Evolutionary conservation across 2,329 filamentous ascomycete genomes (phyloP), one percentile per base, ranked within the genome.

Genomic region (Xylaria hypoxylon): DNA sequence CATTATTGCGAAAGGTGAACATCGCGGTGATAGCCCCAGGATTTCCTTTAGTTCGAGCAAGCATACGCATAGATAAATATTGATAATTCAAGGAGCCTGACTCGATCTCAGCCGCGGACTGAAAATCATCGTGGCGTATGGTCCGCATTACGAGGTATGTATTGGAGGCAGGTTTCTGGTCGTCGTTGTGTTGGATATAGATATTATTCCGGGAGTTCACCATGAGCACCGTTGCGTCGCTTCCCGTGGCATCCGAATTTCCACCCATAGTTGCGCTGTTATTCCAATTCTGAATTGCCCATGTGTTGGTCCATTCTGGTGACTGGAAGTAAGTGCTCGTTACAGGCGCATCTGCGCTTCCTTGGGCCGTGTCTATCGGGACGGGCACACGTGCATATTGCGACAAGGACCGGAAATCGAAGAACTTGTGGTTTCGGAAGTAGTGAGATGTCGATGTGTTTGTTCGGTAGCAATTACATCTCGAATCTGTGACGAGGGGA

Each of bases 121-220:
- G 84, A 69, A 85, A 85, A 11, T 69, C 64, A 1, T 68, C 62
- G 35, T 83, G 77, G 1, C 83, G 82, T 57, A 77, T 75, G 2
- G 84, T 86, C 22, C 84, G 80, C 76, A 86, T 76, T 10, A 82
- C 83, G 55, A 86, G 73, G 70, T 79, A 84, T 0, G 83, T 85
- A 19, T 79, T 75, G 0, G 80, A 77, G 3, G 71, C 66, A 0
- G 75, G 58, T 3, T 72, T 73, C 28, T 64, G 31, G 53, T 81
- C 80, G 3, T 64, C 67, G 68, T 81, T 82, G 38, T 73, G 68
- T 68, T 84, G 78, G 59, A 85, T 82, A 75, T 82, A 86, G 59
- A 81, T 75, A 67, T 81, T 81, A 71, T 79, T 80, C 22, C 74
- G 71, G 33, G 76, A 77, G 75, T 80, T 80, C 71, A 79, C 78